Evolutionary conservation across 2,329 filamentous ascomycete genomes (phyloP).

Genomic region (Waltergamsia citrina): DNA sequence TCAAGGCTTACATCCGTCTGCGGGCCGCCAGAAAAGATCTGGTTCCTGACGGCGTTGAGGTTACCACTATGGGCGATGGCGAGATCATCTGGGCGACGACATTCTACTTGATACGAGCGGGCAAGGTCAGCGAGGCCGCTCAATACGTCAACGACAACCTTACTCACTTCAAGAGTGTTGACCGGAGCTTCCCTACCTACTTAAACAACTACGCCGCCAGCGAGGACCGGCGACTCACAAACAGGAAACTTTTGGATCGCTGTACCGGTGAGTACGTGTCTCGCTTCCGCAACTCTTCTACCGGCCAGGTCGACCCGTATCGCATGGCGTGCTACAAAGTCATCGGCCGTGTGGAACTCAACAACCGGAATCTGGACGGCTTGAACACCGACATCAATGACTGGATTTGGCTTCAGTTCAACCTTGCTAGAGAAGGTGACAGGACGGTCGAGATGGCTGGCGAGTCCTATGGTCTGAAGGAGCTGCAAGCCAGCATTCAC

Average conservation of each 20-base stretch:
- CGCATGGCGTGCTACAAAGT: slow-evolving; percentile 98
- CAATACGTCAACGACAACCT: slow-evolving; percentile 76
- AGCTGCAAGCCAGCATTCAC: slow-evolving; percentile 69
- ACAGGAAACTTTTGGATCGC: slow-evolving; percentile 70
- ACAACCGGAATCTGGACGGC: slow-evolving; percentile 53
- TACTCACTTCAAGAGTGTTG: slow-evolving; percentile 77
- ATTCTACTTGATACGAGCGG: slow-evolving; percentile 82
- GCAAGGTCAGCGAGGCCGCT: slow-evolving; percentile 74
- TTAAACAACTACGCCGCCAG: slow-evolving; percentile 75
- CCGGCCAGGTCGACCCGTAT: slow-evolving; percentile 86
- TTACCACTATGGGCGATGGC: slow-evolving; percentile 67
- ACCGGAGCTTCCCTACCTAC: slow-evolving; percentile 83
- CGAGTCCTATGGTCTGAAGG: slow-evolving; percentile 54
- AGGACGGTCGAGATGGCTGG: slow-evolving; percentile 54
- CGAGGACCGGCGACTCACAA: slow-evolving; percentile 62
- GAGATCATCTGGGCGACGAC: slow-evolving; percentile 92
- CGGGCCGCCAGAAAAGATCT: slow-evolving; percentile 74
- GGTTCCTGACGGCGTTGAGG: slow-evolving; percentile 67
- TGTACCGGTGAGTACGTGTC: slow-evolving; percentile 88
- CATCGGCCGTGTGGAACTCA: slow-evolving; percentile 68
- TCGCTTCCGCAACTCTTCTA: slow-evolving; percentile 71
- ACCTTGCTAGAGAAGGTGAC: slow-evolving; percentile 57
- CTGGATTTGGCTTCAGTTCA: slow-evolving; percentile 66
- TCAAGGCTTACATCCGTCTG: slow-evolving; percentile 84
- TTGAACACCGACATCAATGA: slow-evolving; percentile 58